Conservation (phyloP, 345 rosid species). For the Streptanthus diversifolius region DNA sequence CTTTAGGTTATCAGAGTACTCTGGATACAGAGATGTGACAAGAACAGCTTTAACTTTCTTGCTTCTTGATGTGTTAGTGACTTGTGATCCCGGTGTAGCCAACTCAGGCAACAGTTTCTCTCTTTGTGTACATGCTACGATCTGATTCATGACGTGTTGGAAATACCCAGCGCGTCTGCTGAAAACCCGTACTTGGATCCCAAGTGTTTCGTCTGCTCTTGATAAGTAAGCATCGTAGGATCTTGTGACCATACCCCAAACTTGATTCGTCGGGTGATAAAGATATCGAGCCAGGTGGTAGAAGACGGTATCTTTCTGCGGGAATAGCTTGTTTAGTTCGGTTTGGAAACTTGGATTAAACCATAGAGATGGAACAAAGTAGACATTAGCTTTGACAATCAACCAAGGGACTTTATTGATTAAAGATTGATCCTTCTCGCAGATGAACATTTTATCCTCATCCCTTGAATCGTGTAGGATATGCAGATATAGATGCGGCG, state of each 20-base stretch:
- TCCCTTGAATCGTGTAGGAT: constrained; percentile 48
- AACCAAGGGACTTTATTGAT: constrained; percentile 55
- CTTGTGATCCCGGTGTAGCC: constrained; percentile 28
- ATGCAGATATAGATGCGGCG: constrained; percentile 49
- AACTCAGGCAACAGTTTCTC: constrained; percentile 36
- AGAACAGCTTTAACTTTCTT: constrained; percentile 43
- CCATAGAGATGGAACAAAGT: constrained; percentile 54
- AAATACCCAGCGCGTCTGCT: constrained; percentile 8
- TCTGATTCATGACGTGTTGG: constrained; percentile 34
- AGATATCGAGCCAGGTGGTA: constrained; percentile 60
- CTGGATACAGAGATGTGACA: constrained; percentile 40
- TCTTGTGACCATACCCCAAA: constrained; percentile 52
- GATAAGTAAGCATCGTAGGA: constrained; percentile 33
- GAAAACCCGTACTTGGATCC: constrained; percentile 40
- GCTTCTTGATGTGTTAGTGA: constrained; percentile 38
- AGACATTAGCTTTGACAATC: constrained; percentile 51
- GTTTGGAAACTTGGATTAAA: constrained; percentile 44
- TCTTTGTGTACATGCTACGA: constrained; percentile 29
- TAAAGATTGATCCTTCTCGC: constrained; percentile 45
- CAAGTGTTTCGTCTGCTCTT: constrained; percentile 38
- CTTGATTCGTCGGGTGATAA: constrained; percentile 57
- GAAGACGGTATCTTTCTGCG: constrained; percentile 51
- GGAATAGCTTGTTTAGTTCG: constrained; percentile 45
- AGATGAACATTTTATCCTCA: constrained; percentile 56
- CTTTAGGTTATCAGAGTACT: constrained; percentile 21